Conservation (phyloP, 148 eudicot genomes). For the Persicaria maculosa region DNA sequence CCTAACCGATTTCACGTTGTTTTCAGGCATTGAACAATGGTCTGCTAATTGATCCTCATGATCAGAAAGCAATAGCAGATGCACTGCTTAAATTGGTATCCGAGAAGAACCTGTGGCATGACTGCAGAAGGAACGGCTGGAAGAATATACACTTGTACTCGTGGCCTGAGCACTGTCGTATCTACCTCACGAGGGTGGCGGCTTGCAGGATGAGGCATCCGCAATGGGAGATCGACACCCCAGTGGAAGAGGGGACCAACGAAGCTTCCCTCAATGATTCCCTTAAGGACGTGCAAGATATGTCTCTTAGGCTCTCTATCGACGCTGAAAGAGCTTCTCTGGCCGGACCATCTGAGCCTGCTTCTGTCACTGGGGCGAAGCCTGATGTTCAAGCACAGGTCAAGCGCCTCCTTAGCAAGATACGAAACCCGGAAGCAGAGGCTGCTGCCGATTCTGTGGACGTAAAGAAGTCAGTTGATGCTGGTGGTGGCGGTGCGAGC, state of each 20-base stretch:
- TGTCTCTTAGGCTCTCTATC: slow-evolving; percentile 61
- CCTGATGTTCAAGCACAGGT: slow-evolving; percentile 56
- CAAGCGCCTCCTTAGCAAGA: slow-evolving; percentile 47
- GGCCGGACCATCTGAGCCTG: slow-evolving; percentile 26
- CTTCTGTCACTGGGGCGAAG: slow-evolving; percentile 18
- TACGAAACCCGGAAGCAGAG: slow-evolving; percentile 32
- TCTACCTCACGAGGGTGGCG: slow-evolving; percentile 59
- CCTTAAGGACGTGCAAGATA: slow-evolving; percentile 56
- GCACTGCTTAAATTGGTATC: slow-evolving; percentile 69
- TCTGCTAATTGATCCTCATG: slow-evolving; percentile 69
- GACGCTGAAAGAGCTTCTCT: slow-evolving; percentile 58
- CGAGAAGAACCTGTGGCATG: slow-evolving; percentile 62
- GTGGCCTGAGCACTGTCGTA: slow-evolving; percentile 81
- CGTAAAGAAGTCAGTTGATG: slow-evolving; percentile 21
- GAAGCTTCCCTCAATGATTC: slow-evolving; percentile 58
- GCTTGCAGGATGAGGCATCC: slow-evolving; percentile 76
- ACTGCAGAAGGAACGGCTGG: slow-evolving; percentile 60
- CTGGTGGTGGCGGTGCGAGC: slow-evolving; percentile 14
- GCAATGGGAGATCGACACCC: slow-evolving; percentile 70
- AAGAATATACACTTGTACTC: slow-evolving; percentile 69
- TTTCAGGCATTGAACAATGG: slow-evolving; percentile 65
- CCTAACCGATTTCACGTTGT: not conserved
- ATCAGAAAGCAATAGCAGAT: slow-evolving; percentile 53
- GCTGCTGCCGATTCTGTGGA: slow-evolving; percentile 18
- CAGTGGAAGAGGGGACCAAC: slow-evolving; percentile 34